These are phyloP conservation scores for Piper longum DNA, from an alignment of 164 flowering plant genomes.

Conservation along the genomic window DNA sequence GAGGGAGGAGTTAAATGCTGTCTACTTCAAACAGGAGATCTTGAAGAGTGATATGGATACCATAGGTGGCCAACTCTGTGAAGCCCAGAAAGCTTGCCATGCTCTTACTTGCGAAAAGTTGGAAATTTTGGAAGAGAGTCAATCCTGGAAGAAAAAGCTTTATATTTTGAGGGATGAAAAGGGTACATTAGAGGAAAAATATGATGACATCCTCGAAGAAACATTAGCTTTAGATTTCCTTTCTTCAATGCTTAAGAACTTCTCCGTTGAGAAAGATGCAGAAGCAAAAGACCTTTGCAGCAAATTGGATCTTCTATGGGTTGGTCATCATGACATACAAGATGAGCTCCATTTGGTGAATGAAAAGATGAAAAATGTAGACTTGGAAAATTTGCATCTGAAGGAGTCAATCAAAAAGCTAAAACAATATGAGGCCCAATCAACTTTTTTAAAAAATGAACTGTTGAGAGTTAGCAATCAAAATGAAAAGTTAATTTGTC, in stretches of 20 bases:
- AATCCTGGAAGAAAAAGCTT: constrained; percentile 23
- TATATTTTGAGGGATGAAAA: constrained; percentile 33
- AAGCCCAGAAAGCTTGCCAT: constrained; percentile 21
- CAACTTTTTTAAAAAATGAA: constrained; percentile 20
- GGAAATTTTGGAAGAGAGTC: constrained; percentile 29
- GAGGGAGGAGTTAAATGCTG: constrained; percentile 20
- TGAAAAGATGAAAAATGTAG: constrained; percentile 25
- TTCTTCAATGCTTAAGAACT: constrained; percentile 36
- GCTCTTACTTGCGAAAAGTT: constrained; percentile 24
- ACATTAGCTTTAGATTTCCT: constrained; percentile 26
- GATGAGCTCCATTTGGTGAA: constrained; percentile 19
- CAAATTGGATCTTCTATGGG: constrained; percentile 24
- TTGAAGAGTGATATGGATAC: constrained; percentile 25
- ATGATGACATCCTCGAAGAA: constrained; percentile 26
- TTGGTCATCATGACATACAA: constrained; percentile 23
- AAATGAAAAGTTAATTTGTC: constrained; percentile 26
- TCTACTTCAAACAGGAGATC: constrained; percentile 15
- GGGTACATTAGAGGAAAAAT: constrained; percentile 36
- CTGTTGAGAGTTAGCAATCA: constrained; percentile 20
- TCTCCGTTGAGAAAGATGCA: constrained; percentile 30
- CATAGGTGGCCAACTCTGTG: constrained; percentile 14
- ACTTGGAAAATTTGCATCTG: constrained; percentile 34
- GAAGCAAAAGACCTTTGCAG: constrained; percentile 27
- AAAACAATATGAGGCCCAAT: not conserved
- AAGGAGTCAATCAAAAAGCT: constrained; percentile 30